These are phyloP conservation scores for Aspergillus awamori DNA, from an alignment of 2,329 filamentous ascomycete genomes.

Conservation along the genomic window DNA sequence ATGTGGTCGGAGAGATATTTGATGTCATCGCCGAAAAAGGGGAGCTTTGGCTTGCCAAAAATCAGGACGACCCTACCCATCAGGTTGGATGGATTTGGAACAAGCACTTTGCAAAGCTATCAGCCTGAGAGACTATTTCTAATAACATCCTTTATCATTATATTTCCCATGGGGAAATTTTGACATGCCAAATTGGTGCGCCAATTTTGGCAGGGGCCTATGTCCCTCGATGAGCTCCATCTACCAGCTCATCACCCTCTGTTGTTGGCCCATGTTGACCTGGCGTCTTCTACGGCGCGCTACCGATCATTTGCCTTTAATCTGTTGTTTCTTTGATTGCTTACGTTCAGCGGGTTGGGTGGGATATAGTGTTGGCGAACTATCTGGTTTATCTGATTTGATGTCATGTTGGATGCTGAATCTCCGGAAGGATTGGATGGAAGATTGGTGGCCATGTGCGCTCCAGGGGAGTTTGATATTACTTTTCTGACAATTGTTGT, in stretches of 20 bases:
- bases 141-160: neutral
- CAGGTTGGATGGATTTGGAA: conserved; percentile 98
- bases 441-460: conserved; percentile 15
- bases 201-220: neutral
- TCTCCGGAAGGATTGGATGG: conserved; percentile 5
- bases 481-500: conserved; percentile 10
- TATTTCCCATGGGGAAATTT: too few species aligned
- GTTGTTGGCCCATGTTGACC: neutral
- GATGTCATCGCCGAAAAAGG: conserved; percentile 95
- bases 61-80: conserved; percentile 83
- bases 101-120: conserved; percentile 80
- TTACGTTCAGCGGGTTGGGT: conserved; percentile 4
- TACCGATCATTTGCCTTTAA: neutral
- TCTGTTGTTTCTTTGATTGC: conserved; percentile 13
- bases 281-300: neutral
- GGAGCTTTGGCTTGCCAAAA: conserved; percentile 95
- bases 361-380: conserved; percentile 12
- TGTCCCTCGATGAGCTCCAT: neutral
- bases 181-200: too few species aligned
- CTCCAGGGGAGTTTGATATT: conserved; percentile 17
- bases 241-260: neutral
- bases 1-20: conserved; percentile 92
- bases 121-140: conserved; percentile 15
- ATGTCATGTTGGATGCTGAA: conserved; percentile 12
- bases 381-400: conserved; percentile 14